phyloP scores from a whole-genome alignment of 1,139 yeast species.

The Diutina siamensis region DNA sequence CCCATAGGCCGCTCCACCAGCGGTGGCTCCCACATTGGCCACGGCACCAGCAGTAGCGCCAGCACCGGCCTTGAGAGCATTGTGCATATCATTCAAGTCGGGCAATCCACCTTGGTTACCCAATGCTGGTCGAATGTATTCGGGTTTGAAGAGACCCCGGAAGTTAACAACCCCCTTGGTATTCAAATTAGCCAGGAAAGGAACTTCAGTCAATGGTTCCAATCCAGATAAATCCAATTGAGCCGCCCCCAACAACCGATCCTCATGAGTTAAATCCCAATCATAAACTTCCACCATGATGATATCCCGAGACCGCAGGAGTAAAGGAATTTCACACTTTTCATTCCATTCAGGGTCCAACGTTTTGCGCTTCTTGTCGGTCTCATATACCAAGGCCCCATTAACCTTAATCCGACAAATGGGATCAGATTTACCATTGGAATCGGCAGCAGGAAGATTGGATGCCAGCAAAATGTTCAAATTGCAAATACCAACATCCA shows the following conservation, averaged over 20 bases:
- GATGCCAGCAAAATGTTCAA: constrained; percentile 47
- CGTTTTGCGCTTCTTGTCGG: constrained; percentile 53
- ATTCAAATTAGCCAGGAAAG: constrained; percentile 37
- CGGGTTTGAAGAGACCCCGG: constrained; percentile 48
- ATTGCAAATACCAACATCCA: constrained; percentile 54
- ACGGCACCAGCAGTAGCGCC: constrained; percentile 27
- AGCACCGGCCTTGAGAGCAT: constrained; percentile 34
- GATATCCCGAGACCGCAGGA: constrained; percentile 47
- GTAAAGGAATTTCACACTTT: constrained; percentile 40
- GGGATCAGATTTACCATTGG: constrained; percentile 72
- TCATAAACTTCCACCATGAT: constrained; percentile 45
- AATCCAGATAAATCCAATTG: constrained; percentile 37
- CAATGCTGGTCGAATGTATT: constrained; percentile 51
- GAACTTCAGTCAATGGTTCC: constrained; percentile 32
- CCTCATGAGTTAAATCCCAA: constrained; percentile 69
- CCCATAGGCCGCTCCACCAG: constrained; percentile 10
- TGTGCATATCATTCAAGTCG: constrained; percentile 28
- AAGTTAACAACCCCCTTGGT: constrained; percentile 52
- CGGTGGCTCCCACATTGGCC: constrained; percentile 23
- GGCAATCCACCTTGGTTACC: constrained; percentile 30
- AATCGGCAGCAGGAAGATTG: constrained; percentile 44
- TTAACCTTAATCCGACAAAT: constrained; percentile 40
- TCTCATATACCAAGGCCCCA: constrained; percentile 41
- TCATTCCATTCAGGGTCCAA: constrained; percentile 66
- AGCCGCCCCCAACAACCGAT: constrained; percentile 46